Base-by-base conservation (phyloP, 345 rosid species). In the Ailanthus altissimus region DNA sequence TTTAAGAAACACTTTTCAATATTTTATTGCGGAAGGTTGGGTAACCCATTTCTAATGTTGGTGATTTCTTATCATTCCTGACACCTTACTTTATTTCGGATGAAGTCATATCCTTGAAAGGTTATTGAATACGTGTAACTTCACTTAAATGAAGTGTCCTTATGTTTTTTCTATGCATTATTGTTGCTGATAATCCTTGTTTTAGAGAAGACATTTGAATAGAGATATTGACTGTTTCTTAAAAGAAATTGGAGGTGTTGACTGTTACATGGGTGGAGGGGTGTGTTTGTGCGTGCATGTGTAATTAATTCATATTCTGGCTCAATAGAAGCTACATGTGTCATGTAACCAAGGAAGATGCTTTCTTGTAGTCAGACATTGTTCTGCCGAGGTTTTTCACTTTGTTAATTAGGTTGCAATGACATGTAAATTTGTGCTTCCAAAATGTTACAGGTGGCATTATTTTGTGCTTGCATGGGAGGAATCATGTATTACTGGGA, bases 391-490 rank as follows among this genome's bases (percentile, higher is more conserved):
- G 3, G 12, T 57, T 46, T 74, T 47, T 18, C 18, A 23, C 53
- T 72, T 25, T 28, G 43, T 46, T 74, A 54, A 72, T 4, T 38
- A 16, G 10, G 38, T 75, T 58, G 46, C 56, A 58, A 62, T n/a
- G 56, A 59, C 18, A n/a, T 26, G 32, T 13, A 58, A 68, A 38
- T 42, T 21, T 16, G 36, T 64, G 67, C 57, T 72, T 79, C 67
- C 38, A 8, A 62, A 63, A 20, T 53, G 63, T 71, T 78, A 23
- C 94, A 97, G 99, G 99, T 97, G 75, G 96, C 94, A 25, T 72
- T 97, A 69, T 97, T 94, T 75, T 92, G 97, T 84, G 96, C 92
- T 36, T 97, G 98, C 83, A 97, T 97, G 97, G 99, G 99, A 83
- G 99, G 97, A 84, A 85, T 97, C 42, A 97, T 94, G 99, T 97